These are phyloP conservation scores for Citrus hindsii DNA, from an alignment of 345 rosid species.

Conservation along the genomic window DNA sequence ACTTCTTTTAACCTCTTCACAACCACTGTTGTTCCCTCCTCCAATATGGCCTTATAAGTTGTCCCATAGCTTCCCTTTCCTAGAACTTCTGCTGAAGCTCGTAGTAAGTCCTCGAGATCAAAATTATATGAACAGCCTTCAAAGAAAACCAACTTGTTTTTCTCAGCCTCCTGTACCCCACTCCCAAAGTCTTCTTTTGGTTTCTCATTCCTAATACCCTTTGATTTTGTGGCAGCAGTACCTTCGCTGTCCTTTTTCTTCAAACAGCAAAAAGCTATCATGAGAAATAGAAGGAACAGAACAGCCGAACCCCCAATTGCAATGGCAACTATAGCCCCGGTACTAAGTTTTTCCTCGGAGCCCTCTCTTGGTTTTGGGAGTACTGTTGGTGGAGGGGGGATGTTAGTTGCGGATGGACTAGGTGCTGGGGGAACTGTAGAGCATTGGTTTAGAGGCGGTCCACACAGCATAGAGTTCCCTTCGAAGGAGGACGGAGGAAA, in stretches of 20 bases:
- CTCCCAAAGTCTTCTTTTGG: slow-evolving; percentile 85
- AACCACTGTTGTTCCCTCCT: slow-evolving; percentile 81
- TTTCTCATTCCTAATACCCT: slow-evolving; percentile 49
- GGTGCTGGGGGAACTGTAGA: slow-evolving; percentile 40
- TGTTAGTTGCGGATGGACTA: slow-evolving; percentile 47
- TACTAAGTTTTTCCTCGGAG: slow-evolving; percentile 47
- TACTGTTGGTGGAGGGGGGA: slow-evolving; percentile 17
- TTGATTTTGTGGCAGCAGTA: slow-evolving; percentile 40
- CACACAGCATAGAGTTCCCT: slow-evolving; percentile 70
- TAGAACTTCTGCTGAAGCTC: slow-evolving; percentile 96
- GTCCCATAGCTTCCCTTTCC: slow-evolving; percentile 97
- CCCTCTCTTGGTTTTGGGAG: slow-evolving; percentile 22
- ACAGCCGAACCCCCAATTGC: slow-evolving; percentile 55
- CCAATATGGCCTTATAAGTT: slow-evolving; percentile 86
- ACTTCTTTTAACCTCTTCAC: slow-evolving; percentile 88
- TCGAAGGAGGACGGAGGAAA: slow-evolving; percentile 69
- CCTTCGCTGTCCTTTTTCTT: slow-evolving; percentile 46
- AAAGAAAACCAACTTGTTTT: slow-evolving; percentile 92
- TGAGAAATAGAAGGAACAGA: slow-evolving; percentile 41
- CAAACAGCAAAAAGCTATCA: slow-evolving; percentile 49
- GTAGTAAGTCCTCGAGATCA: slow-evolving; percentile 84
- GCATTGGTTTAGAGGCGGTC: slow-evolving; percentile 63
- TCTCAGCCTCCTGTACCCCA: slow-evolving; percentile 92
- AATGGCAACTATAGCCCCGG: slow-evolving; percentile 55
- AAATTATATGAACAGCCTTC: slow-evolving; percentile 75